phyloP scores from a whole-genome alignment of 23 red algal species.

The Agarophyton chilense region DNA sequence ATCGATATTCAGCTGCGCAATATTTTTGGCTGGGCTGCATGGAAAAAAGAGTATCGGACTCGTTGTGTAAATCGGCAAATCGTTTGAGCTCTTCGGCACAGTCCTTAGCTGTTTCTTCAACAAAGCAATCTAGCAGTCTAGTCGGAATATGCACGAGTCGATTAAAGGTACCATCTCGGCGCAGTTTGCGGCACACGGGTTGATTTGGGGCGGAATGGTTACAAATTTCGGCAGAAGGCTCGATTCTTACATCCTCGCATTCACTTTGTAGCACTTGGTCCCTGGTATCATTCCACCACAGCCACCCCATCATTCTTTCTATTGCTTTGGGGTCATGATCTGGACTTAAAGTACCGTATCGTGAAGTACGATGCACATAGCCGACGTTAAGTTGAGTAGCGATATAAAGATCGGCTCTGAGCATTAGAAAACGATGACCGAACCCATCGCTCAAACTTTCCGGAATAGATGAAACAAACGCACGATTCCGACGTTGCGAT shows the following conservation, averaged over 20 bases:
- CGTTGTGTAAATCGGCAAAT: slow-evolving; percentile 13
- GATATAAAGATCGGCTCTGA: slow-evolving; percentile 7
- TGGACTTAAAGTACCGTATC: slow-evolving; percentile 6
- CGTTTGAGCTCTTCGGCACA: not conserved
- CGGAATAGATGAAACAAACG: not conserved
- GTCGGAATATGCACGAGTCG: slow-evolving; percentile 18
- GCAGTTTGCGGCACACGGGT: not conserved
- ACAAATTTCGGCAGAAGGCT: not conserved
- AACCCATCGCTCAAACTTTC: slow-evolving; percentile 8
- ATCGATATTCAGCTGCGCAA: not conserved
- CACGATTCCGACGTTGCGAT: not conserved
- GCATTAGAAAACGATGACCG: slow-evolving; percentile 35
- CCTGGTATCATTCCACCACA: not conserved
- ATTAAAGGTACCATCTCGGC: not conserved
- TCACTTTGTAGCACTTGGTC: not conserved
- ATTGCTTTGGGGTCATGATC: not conserved
- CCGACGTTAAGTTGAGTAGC: not conserved
- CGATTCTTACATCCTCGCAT: not conserved
- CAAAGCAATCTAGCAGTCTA: not conserved
- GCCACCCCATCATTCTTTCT: slow-evolving; percentile 25
- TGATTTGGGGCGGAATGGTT: not conserved
- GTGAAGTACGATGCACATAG: slow-evolving; percentile 32
- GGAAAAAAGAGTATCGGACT: slow-evolving; percentile 15
- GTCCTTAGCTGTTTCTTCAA: not conserved
- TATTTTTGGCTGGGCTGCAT: not conserved